Percentiles rank a stretch among this genome's conserved stretches.
Evolutionary conservation across 495 filamentous ascomycete species (phyloP).

Genomic region (Saxispiralis lemnorum): DNA sequence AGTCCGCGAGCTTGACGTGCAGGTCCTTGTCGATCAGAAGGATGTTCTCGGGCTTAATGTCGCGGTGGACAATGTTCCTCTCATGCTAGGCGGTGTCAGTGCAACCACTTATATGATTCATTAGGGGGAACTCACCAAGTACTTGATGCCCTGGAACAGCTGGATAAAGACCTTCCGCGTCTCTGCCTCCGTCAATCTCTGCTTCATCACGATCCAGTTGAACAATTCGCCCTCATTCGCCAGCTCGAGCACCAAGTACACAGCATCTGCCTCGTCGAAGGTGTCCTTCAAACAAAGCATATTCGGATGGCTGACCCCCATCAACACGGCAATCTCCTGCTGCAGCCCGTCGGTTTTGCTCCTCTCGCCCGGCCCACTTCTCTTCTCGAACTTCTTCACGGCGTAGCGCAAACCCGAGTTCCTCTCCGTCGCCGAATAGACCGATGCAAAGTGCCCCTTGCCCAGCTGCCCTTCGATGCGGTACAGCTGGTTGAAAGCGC

Average conservation of each 20-base stretch:
- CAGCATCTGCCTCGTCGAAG: constrained; percentile 77
- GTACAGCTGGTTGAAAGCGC: constrained; percentile 73
- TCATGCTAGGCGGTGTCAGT: constrained; percentile 52
- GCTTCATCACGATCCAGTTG: constrained; percentile 75
- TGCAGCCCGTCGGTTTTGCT: constrained; percentile 71
- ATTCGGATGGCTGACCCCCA: constrained; percentile 92
- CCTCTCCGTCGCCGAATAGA: constrained; percentile 80
- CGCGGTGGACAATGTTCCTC: constrained; percentile 89
- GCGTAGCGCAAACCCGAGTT: constrained; percentile 67
- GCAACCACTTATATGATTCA: neutral
- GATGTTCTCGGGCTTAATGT: constrained; percentile 98
- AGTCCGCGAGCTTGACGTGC: constrained; percentile 85
- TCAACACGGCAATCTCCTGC: constrained; percentile 89
- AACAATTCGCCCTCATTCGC: constrained; percentile 88
- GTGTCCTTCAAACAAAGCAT: constrained; percentile 87
- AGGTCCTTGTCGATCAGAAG: constrained; percentile 68
- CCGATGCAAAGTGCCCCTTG: constrained; percentile 91
- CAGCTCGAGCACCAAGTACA: constrained; percentile 84
- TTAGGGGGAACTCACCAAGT: constrained; percentile 76
- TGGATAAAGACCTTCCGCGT: constrained; percentile 75
- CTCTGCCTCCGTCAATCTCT: constrained; percentile 71
- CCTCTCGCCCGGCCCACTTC: constrained; percentile 56
- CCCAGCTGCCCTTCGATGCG: constrained; percentile 70
- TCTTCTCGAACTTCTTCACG: constrained; percentile 84
- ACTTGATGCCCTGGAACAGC: constrained; percentile 84